Evolutionary conservation across 768 basidiomycete genomes (phyloP), one percentile per base, ranked within the genome.

Genomic region (Chlorophyllum brunneum): DNA sequence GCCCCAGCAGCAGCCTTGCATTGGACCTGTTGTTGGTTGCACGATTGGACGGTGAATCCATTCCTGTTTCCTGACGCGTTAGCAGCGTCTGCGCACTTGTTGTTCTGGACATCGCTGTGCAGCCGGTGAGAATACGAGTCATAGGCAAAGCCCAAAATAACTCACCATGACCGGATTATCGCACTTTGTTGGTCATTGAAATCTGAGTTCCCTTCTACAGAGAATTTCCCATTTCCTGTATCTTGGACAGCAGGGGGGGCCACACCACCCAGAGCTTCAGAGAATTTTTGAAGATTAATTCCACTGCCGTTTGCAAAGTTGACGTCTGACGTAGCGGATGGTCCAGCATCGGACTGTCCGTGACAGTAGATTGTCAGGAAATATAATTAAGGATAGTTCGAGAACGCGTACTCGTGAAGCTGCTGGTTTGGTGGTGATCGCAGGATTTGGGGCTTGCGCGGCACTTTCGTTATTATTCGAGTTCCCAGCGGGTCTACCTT

Each of bases 41-140:
- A 80, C 20, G 70, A 72, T 26, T 63, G 60, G 24, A 80, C 80
- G 18, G 72, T 77, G 57, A 80, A 67, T 38, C 67, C 71, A 48
- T 70, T 66, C 61, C 73, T 63, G 62, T 79, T 76, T 39, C 73
- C 73, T 5, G 73, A 75, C 11, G 72, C 66, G 61, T 82, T 81
- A 11, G 81, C 78, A 11, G 77, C 77, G 60, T 81, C 69, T 5
- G 79, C 78, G 61, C 81, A 85, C 58, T 74, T 58, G 66, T 85
- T 85, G 59, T 79, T 73, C 66, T 83, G 81, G 4, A 81, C 70
- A 60, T 79, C 76, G 62, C 78, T 74, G 3, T 15, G 43, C 2
- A 31, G n/a, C 33, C 24, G 33, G 40, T 40, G 40, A 31, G n/a
- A 5, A 22, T 13, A 38, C 18, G 38, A 27, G 18, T 9, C 16